These are phyloP conservation scores for Diplodia seriata DNA, from an alignment of 2,329 filamentous ascomycete genomes.

Conservation along the genomic window DNA sequence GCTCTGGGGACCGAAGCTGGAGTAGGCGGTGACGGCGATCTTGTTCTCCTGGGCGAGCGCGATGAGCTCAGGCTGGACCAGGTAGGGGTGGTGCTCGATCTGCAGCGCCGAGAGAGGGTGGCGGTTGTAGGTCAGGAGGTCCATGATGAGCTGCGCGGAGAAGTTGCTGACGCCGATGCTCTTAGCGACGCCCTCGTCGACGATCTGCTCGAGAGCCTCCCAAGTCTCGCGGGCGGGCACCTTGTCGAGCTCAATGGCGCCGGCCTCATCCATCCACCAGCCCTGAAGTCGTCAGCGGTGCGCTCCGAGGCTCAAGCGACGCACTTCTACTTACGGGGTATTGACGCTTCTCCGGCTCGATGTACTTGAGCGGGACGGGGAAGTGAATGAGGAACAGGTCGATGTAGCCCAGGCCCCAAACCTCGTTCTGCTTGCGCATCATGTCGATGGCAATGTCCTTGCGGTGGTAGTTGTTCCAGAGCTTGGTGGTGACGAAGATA, in stretches of 20 bases:
- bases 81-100: slow-evolving; percentile 90
- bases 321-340: slow-evolving; percentile 36
- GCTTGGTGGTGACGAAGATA: slow-evolving; percentile 90
- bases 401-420: slow-evolving; percentile 89
- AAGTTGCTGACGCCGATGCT: slow-evolving; percentile 87
- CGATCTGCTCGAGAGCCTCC: slow-evolving; percentile 78
- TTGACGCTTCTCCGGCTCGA: slow-evolving; percentile 65
- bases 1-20: slow-evolving; percentile 78
- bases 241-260: slow-evolving; percentile 67
- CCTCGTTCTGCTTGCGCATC: slow-evolving; percentile 72
- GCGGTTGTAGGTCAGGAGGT: slow-evolving; percentile 78
- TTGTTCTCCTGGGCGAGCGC: slow-evolving; percentile 72
- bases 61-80: slow-evolving; percentile 76
- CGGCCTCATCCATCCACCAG: slow-evolving; percentile 66
- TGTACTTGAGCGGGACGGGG: slow-evolving; percentile 84
- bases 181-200: slow-evolving; percentile 70
- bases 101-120: slow-evolving; percentile 79
- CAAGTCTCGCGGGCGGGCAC: slow-evolving; percentile 82
- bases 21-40: slow-evolving; percentile 82
- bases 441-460: slow-evolving; percentile 78
- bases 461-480: slow-evolving; percentile 93
- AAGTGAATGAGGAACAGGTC: slow-evolving; percentile 91
- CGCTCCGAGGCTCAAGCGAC: not conserved
- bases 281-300: slow-evolving; percentile 27
- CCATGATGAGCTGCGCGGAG: slow-evolving; percentile 77